Conservation (phyloP, 305 asterid species). For the Fraxinus baroniana region DNA sequence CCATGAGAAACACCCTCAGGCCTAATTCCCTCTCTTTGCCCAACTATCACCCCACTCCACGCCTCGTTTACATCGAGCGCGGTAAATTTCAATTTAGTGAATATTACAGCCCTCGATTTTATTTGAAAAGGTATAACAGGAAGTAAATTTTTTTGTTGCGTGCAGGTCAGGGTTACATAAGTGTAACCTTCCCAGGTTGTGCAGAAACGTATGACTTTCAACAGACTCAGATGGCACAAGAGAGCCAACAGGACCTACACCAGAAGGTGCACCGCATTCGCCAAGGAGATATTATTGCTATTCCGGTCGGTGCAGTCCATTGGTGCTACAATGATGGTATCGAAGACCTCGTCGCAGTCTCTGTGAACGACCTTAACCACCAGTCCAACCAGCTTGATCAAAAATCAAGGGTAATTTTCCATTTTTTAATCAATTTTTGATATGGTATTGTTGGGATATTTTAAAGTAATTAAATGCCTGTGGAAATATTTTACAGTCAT, state of each 20-base stretch:
- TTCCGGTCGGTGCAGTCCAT: constrained; percentile 67
- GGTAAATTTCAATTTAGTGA: constrained; percentile 30
- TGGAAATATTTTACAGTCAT: constrained; percentile 36
- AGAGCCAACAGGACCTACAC: constrained; percentile 44
- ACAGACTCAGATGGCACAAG: neutral
- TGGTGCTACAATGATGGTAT: constrained; percentile 67
- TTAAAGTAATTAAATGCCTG: neutral
- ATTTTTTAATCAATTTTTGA: neutral
- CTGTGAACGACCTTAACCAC: constrained; percentile 69
- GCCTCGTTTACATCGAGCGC: constrained; percentile 52
- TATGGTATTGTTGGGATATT: neutral
- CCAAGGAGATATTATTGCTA: constrained; percentile 57
- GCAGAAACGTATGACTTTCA: constrained; percentile 51
- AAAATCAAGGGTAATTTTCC: constrained; percentile 46
- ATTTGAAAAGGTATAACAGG: neutral
- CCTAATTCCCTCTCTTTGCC: constrained; percentile 62
- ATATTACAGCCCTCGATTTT: neutral
- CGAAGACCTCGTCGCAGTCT: constrained; percentile 54
- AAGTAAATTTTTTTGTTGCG: neutral
- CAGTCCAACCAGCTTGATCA: constrained; percentile 71
- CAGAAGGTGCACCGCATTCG: constrained; percentile 62
- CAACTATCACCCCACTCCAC: constrained; percentile 62
- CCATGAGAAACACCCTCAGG: constrained; percentile 41
- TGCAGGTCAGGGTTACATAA: constrained; percentile 59
- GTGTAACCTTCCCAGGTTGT: constrained; percentile 65